Conservation (phyloP, 805 yeast species). For the Citeromyces nyonsensis region DNA sequence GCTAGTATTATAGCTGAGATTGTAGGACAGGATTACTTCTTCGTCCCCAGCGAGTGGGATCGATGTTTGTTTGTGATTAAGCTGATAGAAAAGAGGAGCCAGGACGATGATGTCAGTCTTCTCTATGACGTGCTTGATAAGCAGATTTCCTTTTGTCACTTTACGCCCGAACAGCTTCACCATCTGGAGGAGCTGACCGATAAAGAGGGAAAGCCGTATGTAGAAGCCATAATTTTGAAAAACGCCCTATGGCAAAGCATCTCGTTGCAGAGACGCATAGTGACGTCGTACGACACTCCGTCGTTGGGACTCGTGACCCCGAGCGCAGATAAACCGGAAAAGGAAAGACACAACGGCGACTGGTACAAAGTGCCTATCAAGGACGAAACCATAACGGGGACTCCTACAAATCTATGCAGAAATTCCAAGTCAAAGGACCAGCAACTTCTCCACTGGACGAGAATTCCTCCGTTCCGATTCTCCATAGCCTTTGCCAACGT, state of each 20-base stretch:
- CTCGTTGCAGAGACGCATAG: conserved; percentile 22
- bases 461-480: conserved; percentile 37
- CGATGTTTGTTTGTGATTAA: conserved; percentile 29
- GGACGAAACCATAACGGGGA: conserved; percentile 30
- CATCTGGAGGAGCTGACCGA: conserved; percentile 23
- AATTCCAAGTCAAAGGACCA: too few relatives aligned
- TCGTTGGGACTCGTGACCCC: conserved; percentile 12
- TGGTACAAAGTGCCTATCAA: conserved; percentile 27
- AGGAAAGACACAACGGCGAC: conserved; percentile 5
- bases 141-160: conserved; percentile 28
- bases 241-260: conserved; percentile 35
- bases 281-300: conserved; percentile 11
- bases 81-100: conserved; percentile 20
- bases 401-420: conserved; percentile 19
- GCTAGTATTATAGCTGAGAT: conserved; percentile 22
- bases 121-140: conserved; percentile 20
- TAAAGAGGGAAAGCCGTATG: conserved; percentile 17
- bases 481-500: conserved; percentile 34
- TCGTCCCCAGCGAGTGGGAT: conserved; percentile 40
- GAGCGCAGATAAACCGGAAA: conserved; percentile 12
- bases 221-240: conserved; percentile 21
- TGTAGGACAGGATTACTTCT: conserved; percentile 32
- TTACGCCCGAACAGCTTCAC: conserved; percentile 29
- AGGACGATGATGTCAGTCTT: conserved; percentile 8
- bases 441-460: conserved; percentile 17